Percentiles rank a stretch among this genome's conserved stretches.
Conservation (phyloP, 768 basidiomycete species). For the Pleurotus tuber-regium region DNA sequence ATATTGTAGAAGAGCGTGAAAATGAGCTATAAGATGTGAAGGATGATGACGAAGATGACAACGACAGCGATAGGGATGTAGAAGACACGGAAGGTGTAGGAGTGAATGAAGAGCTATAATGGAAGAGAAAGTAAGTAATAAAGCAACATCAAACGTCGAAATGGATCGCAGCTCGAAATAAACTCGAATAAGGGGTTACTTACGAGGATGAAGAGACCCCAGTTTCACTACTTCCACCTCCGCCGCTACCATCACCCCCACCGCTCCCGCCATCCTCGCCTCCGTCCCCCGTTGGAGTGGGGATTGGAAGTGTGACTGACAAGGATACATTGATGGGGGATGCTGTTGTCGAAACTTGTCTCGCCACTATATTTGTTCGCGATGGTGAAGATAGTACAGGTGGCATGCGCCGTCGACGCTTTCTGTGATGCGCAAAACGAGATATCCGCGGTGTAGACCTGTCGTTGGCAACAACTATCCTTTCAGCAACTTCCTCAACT, state of each 20-base stretch:
- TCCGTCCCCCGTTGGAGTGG: not conserved
- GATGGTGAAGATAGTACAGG: not conserved
- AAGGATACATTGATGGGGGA: not conserved
- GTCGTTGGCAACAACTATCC: not conserved
- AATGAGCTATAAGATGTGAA: not conserved
- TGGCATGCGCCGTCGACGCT: not conserved
- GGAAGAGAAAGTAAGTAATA: not conserved
- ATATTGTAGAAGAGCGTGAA: not conserved
- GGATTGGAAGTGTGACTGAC: not conserved
- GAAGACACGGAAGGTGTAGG: not conserved
- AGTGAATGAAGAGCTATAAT: not conserved
- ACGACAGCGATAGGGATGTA: not conserved
- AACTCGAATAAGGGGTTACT: not conserved
- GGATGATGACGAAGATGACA: not conserved
- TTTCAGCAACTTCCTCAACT: not conserved
- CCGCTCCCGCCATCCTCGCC: too few species aligned
- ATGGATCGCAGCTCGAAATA: not conserved
- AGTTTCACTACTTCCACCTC: not conserved
- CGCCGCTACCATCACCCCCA: too few species aligned
- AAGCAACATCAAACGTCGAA: not conserved
- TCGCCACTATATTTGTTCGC: not conserved
- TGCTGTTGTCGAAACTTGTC: not conserved
- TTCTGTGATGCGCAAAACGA: not conserved
- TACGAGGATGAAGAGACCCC: slow-evolving; percentile 1
- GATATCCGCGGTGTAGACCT: not conserved